phyloP scores from a whole-genome alignment of 495 filamentous ascomycete genomes.

The Lichina pygmaea region DNA sequence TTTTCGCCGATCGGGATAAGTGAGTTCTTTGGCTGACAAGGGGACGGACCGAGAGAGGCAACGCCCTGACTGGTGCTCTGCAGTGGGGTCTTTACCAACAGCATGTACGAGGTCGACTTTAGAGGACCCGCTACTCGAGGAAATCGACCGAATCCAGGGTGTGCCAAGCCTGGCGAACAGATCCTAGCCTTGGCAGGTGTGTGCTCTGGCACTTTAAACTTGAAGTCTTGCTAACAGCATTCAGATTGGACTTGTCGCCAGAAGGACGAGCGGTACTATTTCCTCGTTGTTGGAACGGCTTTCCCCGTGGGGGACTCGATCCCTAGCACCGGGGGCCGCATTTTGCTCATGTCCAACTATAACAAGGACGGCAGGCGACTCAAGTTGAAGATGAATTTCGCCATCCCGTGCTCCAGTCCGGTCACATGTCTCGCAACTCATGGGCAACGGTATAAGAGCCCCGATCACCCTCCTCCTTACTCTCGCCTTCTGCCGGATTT shows the following conservation, averaged over 20 bases:
- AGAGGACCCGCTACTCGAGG: neutral
- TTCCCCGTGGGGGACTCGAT: neutral
- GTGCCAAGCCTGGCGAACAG: neutral
- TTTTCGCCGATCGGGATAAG: slow-evolving; percentile 3
- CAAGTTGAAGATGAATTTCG: neutral
- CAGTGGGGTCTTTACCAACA: no score
- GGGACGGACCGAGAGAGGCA: no score
- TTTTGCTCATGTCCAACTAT: neutral
- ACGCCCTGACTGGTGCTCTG: no score
- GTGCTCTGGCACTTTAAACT: neutral
- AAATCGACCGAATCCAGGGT: neutral
- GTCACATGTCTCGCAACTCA: slow-evolving; percentile 2
- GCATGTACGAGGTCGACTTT: no score
- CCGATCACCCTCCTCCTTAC: neutral
- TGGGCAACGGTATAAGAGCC: neutral
- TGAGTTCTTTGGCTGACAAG: neutral
- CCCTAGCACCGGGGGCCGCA: neutral
- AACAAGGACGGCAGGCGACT: slow-evolving; percentile 1
- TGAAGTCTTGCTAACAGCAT: neutral
- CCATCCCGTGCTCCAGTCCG: slow-evolving; percentile 1
- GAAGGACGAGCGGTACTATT: slow-evolving; percentile 1
- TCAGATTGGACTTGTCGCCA: neutral
- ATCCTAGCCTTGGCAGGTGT: neutral
- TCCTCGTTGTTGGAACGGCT: slow-evolving; percentile 1
- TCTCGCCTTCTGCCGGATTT: no score